Percentiles rank a stretch among this genome's conserved stretches.
Conservation (phyloP, 768 basidiomycete species). For the Lentinula aciculospora region DNA sequence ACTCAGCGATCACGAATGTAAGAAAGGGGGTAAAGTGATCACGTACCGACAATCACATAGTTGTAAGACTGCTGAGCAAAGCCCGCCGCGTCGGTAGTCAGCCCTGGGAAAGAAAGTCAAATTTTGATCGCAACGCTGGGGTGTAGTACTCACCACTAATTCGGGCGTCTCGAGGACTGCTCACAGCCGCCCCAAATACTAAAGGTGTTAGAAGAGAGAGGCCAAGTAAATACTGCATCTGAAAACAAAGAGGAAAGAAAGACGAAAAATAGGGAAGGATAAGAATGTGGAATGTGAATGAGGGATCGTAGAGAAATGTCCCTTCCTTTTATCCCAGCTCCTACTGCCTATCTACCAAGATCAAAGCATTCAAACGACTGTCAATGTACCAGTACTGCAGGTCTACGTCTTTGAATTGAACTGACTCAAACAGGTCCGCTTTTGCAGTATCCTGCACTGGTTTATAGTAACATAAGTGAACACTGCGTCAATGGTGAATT, state of each 20-base stretch:
- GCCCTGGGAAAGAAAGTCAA: neutral
- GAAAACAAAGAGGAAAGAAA: neutral
- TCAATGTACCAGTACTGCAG: neutral
- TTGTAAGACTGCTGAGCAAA: conserved; percentile 3
- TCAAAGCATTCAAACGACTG: neutral
- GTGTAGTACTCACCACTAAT: neutral
- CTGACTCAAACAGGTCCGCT: neutral
- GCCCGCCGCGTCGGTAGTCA: conserved; percentile 3
- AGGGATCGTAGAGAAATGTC: neutral
- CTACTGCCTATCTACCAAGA: neutral
- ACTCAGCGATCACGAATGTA: neutral
- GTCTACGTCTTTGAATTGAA: neutral
- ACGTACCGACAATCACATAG: conserved; percentile 2
- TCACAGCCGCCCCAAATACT: neutral
- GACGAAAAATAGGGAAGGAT: neutral
- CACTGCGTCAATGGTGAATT: neutral
- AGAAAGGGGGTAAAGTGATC: neutral
- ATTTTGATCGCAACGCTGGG: neutral
- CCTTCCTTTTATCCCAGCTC: neutral
- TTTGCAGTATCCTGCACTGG: neutral
- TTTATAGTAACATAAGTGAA: neutral
- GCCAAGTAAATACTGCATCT: neutral
- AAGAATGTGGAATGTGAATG: neutral
- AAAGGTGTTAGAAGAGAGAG: neutral
- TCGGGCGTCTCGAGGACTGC: neutral